Base-by-base conservation (phyloP, 2,329 filamentous ascomycete species). In the Corynespora cassiicola region DNA sequence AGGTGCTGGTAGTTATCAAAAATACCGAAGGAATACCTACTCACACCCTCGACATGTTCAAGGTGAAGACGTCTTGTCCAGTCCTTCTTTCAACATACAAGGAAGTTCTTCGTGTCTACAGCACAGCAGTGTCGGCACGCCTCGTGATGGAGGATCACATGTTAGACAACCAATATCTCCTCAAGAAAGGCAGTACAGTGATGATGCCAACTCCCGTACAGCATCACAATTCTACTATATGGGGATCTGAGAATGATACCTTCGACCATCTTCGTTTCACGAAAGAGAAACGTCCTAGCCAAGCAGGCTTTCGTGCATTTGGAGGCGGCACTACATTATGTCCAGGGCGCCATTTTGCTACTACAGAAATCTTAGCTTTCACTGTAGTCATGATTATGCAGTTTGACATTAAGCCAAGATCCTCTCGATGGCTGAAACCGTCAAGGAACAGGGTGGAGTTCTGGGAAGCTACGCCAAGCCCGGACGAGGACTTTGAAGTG, bases 31-130 rank as follows among this genome's bases (percentile, higher is more conserved):
- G 36, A 3, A 24, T 14, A 23, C 17, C 21, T 12, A 30, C 39
- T 31, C 26, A 47, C 28, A 34, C 31, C 24, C 34, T 63, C 21
- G 60, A 66, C 35, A 58, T 72, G n/a, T 56, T 56, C 2, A 49
- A 36, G 6, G 38, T 71, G 3, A 66, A 67, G 31, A 49, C 56
- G 7, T 51, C 36, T 4, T 73, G 67, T 42, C 65, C 69, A 2
- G 50, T 72, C 4, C 42, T 75, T 3, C 36, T 63, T 1, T 72
- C 69, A 10, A 59, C 59, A 1, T 69, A 65, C 30, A 61, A 73
- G 35, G 71, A 75, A 50, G 56, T 61, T 5, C 61, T 74, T 10
- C 68, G 72, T 5, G 42, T 56, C 25, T 45, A 54, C 16, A 57
- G 56, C 3, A 61, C 64, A 28, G 65, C 58, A 1, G 54, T 54